Evolutionary conservation across 805 yeast genomes (phyloP), one percentile per base, ranked within the genome.

Genomic region (Teunomyces panamensis): DNA sequence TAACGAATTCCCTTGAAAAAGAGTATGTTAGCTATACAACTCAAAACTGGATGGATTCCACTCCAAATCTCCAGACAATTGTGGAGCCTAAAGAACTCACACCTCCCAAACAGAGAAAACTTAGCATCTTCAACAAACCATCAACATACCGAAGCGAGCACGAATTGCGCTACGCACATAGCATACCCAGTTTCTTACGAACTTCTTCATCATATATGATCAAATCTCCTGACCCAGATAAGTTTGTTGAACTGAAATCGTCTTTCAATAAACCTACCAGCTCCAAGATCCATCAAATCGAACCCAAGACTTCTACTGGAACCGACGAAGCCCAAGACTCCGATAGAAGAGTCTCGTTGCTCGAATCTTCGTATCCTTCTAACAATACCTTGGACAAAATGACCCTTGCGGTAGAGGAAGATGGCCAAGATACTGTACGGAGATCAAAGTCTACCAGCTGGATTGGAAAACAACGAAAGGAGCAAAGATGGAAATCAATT

Each of bases 371-470:
- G 7, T 37, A 24, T 28, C 17, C 42, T 28, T 43, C 39, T 5
- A 26, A 32, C 30, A 43, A 33, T 20, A 11, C 29, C 17, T n/a
- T 30, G 34, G 37, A 47, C 11, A 43, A 37, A 30, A 26, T 30
- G 17, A 16, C 13, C 28, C 7, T 11, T 26, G 9, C 30, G 29
- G 46, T 14, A n/a, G 33, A 14, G 10, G 29, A 34, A 13, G 45
- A 30, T 30, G 14, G 17, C n/a, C 39, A 32, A 17, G 47, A 47
- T 5, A 24, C 11, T 4, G 55, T 64, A 20, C 58, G 56, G 45
- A 48, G 68, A 46, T 63, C 68, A 5, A 62, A 60, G 47, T 63
- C 70, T 14, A 56, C 64, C 9, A 57, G 63, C 17, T 46, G 49
- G 27, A 45, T 54, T 10, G 52, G 52, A 7, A 50, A 34, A 26